These are phyloP conservation scores for Nannochloropsis oceanica DNA, from an alignment of 108 stramenopile genomes.

Conservation along the genomic window DNA sequence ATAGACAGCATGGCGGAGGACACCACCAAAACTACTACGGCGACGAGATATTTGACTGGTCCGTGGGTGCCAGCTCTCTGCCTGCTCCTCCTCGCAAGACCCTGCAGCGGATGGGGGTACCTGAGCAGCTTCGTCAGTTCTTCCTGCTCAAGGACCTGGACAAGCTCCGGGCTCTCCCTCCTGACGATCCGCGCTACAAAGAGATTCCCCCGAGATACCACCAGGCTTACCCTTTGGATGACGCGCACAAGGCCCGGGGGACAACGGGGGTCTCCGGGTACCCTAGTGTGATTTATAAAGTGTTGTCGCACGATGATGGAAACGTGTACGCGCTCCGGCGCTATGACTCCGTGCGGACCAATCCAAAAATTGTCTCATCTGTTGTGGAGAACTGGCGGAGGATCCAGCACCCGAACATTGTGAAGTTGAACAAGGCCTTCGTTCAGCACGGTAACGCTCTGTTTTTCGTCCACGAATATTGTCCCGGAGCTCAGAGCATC, in stretches of 20 bases:
- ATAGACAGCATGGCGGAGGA: not conserved
- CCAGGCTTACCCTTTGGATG: slow-evolving; percentile 22
- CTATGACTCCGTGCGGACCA: slow-evolving; percentile 62
- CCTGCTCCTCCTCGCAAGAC: not conserved
- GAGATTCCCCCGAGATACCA: slow-evolving; percentile 25
- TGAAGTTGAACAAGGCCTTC: slow-evolving; percentile 54
- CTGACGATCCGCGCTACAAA: slow-evolving; percentile 26
- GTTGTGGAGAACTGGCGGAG: slow-evolving; percentile 24
- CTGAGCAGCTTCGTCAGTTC: slow-evolving; percentile 15
- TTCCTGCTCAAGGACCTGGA: slow-evolving; percentile 22
- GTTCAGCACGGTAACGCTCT: slow-evolving; percentile 56
- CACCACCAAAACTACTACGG: not conserved
- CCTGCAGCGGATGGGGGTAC: slow-evolving; percentile 7
- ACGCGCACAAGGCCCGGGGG: not conserved
- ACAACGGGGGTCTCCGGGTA: slow-evolving; percentile 33
- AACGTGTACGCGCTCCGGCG: slow-evolving; percentile 60
- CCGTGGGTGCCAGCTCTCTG: not conserved
- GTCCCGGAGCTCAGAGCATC: slow-evolving; percentile 55
- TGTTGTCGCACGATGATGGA: slow-evolving; percentile 32
- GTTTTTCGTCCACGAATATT: slow-evolving; percentile 73
- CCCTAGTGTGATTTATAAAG: slow-evolving; percentile 34
- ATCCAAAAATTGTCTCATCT: slow-evolving; percentile 55
- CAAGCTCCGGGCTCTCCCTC: slow-evolving; percentile 8
- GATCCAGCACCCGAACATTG: slow-evolving; percentile 49
- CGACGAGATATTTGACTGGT: not conserved